A percentile compares a stretch with the other conserved stretches of the same genome.
These are phyloP conservation scores for Claviceps capensis DNA, from an alignment of 2,329 filamentous ascomycete genomes.

Conservation along the genomic window DNA sequence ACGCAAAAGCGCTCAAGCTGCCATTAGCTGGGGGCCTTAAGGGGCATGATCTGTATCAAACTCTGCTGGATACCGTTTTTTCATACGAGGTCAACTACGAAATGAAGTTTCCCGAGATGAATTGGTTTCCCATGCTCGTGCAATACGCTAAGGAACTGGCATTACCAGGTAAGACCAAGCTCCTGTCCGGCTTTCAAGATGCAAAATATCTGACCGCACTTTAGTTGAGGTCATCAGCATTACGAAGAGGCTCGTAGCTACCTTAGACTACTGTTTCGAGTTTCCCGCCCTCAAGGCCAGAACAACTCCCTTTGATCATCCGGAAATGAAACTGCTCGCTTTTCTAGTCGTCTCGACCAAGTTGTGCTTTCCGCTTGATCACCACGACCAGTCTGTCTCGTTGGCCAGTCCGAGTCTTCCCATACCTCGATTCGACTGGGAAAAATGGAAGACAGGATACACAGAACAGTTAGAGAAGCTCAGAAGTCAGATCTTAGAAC, in stretches of 20 bases:
- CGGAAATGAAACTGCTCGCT: conserved; percentile 61
- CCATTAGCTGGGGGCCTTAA: conserved; percentile 26
- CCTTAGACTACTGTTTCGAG: conserved; percentile 35
- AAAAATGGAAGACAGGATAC: conserved; percentile 44
- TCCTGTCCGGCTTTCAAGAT: not conserved
- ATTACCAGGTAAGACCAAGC: conserved; percentile 50
- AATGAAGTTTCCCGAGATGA: conserved; percentile 60
- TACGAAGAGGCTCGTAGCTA: conserved; percentile 30
- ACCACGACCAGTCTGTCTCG: conserved; percentile 28
- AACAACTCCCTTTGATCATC: conserved; percentile 42
- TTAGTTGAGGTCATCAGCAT: conserved; percentile 38
- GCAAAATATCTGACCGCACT: conserved; percentile 14
- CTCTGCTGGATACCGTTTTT: conserved; percentile 46
- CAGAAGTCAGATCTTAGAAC: conserved; percentile 4
- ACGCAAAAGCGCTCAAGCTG: conserved; percentile 45
- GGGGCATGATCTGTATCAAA: conserved; percentile 48
- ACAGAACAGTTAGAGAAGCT: conserved; percentile 16
- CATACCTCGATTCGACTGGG: conserved; percentile 50
- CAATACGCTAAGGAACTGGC: conserved; percentile 58
- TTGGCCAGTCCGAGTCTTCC: not conserved
- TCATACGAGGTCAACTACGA: conserved; percentile 56
- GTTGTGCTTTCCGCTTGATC: conserved; percentile 62
- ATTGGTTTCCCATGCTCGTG: conserved; percentile 53
- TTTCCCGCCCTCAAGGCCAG: conserved; percentile 36
- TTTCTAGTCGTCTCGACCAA: conserved; percentile 66